Base-by-base conservation (phyloP, 345 rosid species). In the Populus simonii region DNA sequence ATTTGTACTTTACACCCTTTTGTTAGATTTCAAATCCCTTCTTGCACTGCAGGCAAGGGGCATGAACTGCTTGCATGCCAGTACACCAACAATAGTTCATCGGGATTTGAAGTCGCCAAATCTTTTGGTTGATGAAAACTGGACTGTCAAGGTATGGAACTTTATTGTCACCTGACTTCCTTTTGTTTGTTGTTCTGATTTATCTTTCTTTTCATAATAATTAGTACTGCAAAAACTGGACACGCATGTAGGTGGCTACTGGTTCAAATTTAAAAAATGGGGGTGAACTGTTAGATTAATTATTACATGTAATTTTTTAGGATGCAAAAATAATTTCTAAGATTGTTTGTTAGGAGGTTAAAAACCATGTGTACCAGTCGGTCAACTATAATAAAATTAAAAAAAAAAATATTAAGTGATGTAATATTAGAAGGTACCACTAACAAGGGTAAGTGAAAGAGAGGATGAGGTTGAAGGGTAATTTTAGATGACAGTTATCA, bases 91-190 rank as follows among this genome's bases (percentile, higher is more conserved):
- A 76, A 94, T 96, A 79, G 99, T 96, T 81, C 99, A 96, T 82
- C 91, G 99, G 51, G 99, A 96, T 90, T 79, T 96, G 84, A 96
- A 96, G 86, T 92, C 99, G 68, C 99, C 98, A 57, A 96, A 96
- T 84, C 99, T 96, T 81, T 84, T 96, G 83, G 99, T 94, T 85
- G 99, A 96, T 88, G 87, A 90, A 83, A 94, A 96, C 87, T 96
- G 99, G 99, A 96, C 85, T 84, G 98, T 96, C 73, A 96, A 96
- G 94, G 99, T 90, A 87, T 13, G 51, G 69, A 66, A 66, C 41
- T 69, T 38, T 17, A 12, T 74, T 62, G 20, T 36, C 47, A 33
- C 45, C 15, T 41, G 41, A 5, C 55, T 70, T 0, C 71, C 41
- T 20, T 45, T 51, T 15, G 10, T 35, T 51, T 29, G 55, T 38